Evolutionary conservation across 2,329 filamentous ascomycete species (phyloP), one percentile per base, ranked within the genome.

Genomic region (Alternaria incomplexa): DNA sequence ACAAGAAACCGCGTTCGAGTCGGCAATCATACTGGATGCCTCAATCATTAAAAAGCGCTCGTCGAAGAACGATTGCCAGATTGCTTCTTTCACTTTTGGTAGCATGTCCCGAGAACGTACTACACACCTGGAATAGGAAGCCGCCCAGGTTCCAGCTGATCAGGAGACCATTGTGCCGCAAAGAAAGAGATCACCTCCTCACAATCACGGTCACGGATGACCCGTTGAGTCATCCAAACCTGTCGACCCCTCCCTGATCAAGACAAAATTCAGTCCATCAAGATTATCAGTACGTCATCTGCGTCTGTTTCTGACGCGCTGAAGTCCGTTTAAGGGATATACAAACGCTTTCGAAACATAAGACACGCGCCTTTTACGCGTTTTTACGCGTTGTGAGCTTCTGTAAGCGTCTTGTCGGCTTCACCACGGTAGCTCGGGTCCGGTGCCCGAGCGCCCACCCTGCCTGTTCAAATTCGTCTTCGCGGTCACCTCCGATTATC

Each of bases 391-490:
- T 40, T 40, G 28, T n/a, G 30, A 30, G 40, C 20, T 46, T 40
- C 3, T 44, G 20, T 30, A 43, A 15, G 28, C 43, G 17, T 54
- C 55, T 43, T 54, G 36, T 62, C 59, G 47, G 46, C 51, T 61
- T 63, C 61, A 63, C 61, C 61, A 51, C 57, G 40, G 13, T 15
- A 56, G 61, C 47, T 20, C 52, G 61, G 61, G 26, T 58, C 51
- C 36, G 11, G 23, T 46, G 53, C 26, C 52, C 40, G 45, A 25
- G 48, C 36, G 28, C 48, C 13, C 48, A 52, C 47, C 36, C 40
- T 46, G 23, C 43, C 20, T 45, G 22, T 17, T 52, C 43, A 44
- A 43, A 48, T 46, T 15, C 40, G 40, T 44, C 53, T 28, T 30
- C 23, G 28, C n/a, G 17, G 55, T 62, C 48, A 62, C 55, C 43